Percentiles rank a stretch among this genome's conserved stretches.
Conservation (phyloP, 2,329 filamentous ascomycete species). For the Arthrobotrys musiformis region DNA sequence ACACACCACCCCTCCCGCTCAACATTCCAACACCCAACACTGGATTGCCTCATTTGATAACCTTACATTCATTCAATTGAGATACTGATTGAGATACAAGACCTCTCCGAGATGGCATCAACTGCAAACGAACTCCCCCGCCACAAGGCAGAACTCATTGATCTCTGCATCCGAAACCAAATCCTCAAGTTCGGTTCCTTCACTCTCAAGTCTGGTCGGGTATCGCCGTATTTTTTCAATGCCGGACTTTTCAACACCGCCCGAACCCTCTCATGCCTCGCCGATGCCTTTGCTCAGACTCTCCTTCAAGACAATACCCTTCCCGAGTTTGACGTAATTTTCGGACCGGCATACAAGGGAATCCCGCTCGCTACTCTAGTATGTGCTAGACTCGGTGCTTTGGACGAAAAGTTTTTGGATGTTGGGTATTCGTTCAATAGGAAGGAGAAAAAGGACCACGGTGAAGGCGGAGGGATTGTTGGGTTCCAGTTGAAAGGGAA, state of each 20-base stretch:
- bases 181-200: conserved; percentile 85
- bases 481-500: conserved; percentile 86
- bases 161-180: conserved; percentile 73
- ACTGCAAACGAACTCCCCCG: conserved; percentile 66
- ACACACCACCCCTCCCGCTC: not conserved
- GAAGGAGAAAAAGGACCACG: conserved; percentile 96
- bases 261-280: conserved; percentile 79
- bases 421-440: conserved; percentile 91
- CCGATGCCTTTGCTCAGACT: conserved; percentile 80
- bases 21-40: conserved; percentile 3
- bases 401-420: conserved; percentile 74
- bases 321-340: conserved; percentile 81
- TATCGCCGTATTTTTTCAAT: conserved; percentile 98
- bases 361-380: conserved; percentile 87
- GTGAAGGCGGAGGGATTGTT: conserved; percentile 92
- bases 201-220: conserved; percentile 90
- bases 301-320: conserved; percentile 65
- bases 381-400: conserved; percentile 77
- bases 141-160: conserved; percentile 79
- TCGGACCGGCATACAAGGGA: conserved; percentile 95
- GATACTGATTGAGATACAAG: too few relatives aligned
- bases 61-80: too few relatives aligned
- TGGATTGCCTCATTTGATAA: not conserved
- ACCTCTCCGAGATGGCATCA: conserved; percentile 26
- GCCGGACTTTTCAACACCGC: conserved; percentile 89